Evolutionary conservation across 2,329 filamentous ascomycete genomes (phyloP), one percentile per base, ranked within the genome.

Genomic region (Periconia macrospinosa): DNA sequence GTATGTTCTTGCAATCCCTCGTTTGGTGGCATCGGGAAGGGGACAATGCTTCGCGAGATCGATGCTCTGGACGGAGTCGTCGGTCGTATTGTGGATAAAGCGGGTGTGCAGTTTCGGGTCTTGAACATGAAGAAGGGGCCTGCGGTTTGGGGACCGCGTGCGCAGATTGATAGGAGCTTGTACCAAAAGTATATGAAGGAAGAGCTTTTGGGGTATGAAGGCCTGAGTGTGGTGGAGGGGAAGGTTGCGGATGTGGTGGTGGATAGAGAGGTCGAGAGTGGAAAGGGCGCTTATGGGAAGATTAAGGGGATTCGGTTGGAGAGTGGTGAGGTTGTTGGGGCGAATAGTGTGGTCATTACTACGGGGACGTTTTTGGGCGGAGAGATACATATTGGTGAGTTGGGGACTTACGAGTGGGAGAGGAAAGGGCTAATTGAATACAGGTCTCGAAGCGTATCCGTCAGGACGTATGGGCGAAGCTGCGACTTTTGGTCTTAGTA

Each of bases 11-110:
- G 93, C 78, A 97, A 97, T 72, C 93, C 93, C 1, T 96, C 91
- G 59, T 96, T 99, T 69, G 94, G 94, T 40, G 94, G 94, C n/a
- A 97, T 99, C 63, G 94, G 94, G 43, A 99, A 99, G 73, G 94
- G 94, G 15, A 97, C 91, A 10, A 97, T 99, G 79, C 80, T 99
- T 47, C 87, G 93, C 41, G 94, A 99, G 75, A 88, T 99, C 30
- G 94, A 99, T 77, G 94, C 94, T 0, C 81, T 99, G 55, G 94
- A 97, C 68, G 94, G 94, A 0, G 79, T 99, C 18, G 88, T 92
- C 0, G 92, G 91, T 0, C 84, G 91, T 35, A 88, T 97, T 19
- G 91, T 96, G 54, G 94, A 99, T 76, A 93, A 94, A 72, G 89
- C 94, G 2, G 94, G 91, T 6, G 85, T 97, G n/a, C 93, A 97